Percentiles rank a stretch among this genome's conserved stretches.
Evolutionary conservation across 257 asterid species (phyloP).

Genomic region (Solanum pinnatisectum): DNA sequence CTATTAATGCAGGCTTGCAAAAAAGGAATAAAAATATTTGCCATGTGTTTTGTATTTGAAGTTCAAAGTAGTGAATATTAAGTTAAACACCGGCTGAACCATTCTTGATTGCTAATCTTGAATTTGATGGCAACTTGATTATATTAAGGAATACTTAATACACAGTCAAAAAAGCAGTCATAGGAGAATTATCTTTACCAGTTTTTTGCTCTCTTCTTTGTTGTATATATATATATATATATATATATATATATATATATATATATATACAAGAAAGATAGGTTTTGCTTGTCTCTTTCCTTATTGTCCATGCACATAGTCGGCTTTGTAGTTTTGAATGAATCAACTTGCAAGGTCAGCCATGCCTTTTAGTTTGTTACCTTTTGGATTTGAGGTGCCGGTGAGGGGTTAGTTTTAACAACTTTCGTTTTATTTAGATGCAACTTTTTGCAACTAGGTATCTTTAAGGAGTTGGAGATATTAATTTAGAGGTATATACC

Average conservation of each 20-base stretch:
- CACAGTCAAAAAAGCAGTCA: not conserved
- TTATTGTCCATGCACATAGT: not conserved
- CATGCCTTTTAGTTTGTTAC: not conserved
- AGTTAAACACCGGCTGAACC: not conserved
- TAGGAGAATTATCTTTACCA: not conserved
- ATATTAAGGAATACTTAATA: not conserved
- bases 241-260: too few species aligned
- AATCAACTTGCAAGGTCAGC: not conserved
- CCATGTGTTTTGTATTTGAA: not conserved
- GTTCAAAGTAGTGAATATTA: not conserved
- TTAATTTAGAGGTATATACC: too few species aligned
- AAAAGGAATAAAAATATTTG: too few species aligned
- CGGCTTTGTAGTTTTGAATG: not conserved
- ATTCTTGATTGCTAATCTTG: not conserved
- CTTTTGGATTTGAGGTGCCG: not conserved
- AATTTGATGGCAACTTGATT: not conserved
- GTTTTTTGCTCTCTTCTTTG: not conserved
- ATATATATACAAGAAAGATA: too few species aligned
- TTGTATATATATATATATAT: too few species aligned
- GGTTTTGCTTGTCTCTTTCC: not conserved
- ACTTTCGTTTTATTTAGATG: too few species aligned
- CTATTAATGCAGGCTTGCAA: not conserved
- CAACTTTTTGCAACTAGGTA: too few species aligned
- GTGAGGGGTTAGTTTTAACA: too few species aligned
- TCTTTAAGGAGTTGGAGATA: too few species aligned